These are phyloP conservation scores for Rhizophora apiculata DNA, from an alignment of 345 rosid species.

Conservation along the genomic window DNA sequence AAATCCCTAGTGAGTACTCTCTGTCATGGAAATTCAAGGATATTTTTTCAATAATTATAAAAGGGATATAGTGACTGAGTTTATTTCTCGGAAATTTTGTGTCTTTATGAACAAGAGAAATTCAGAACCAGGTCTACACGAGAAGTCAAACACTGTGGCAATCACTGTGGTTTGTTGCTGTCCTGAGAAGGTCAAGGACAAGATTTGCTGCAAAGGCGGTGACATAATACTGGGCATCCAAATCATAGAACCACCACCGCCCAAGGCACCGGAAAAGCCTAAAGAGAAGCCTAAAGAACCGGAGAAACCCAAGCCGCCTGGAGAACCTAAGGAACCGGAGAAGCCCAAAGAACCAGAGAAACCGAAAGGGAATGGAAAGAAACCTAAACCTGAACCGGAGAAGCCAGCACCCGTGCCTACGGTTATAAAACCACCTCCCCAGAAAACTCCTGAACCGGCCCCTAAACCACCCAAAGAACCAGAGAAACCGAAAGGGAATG, in stretches of 20 bases:
- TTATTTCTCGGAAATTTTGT: constrained; percentile 1
- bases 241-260: constrained; percentile 28
- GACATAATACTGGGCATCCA: constrained; percentile 50
- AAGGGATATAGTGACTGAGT: constrained; percentile 28
- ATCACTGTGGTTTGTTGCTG: constrained; percentile 78
- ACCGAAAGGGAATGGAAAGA: background rate
- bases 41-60: background rate
- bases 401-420: too few relatives aligned
- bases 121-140: constrained; percentile 52
- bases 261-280: too few relatives aligned
- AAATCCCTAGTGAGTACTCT: constrained; percentile 62
- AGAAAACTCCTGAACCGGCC: background rate
- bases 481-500: too few relatives aligned
- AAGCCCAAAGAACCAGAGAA: constrained; percentile 17
- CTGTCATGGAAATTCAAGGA: background rate
- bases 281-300: too few relatives aligned
- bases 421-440: too few relatives aligned
- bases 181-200: constrained; percentile 64
- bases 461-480: too few relatives aligned
- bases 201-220: constrained; percentile 52
- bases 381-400: background rate
- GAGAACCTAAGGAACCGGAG: background rate
- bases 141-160: constrained; percentile 53
- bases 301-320: too few relatives aligned
- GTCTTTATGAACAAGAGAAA: constrained; percentile 48